These are phyloP conservation scores for Colletotrichum tabaci DNA, from an alignment of 2,329 filamentous ascomycete genomes.

Conservation along the genomic window DNA sequence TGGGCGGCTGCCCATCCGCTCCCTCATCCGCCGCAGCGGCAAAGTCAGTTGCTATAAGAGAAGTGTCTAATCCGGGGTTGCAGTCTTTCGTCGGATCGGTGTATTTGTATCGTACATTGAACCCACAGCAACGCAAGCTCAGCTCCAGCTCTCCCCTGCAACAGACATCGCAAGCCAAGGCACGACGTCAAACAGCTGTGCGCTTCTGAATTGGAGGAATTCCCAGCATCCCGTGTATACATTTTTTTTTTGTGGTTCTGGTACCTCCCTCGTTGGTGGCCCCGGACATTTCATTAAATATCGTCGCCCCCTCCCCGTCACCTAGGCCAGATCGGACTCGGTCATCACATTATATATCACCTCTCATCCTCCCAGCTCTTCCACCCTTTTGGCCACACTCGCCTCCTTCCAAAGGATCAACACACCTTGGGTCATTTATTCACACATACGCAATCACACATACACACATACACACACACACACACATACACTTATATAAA, in stretches of 20 bases:
- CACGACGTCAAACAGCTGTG: constrained; percentile 43
- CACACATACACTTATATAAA: constrained; percentile 18
- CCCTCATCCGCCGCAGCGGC: constrained; percentile 29
- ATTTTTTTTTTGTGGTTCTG: constrained; percentile 10
- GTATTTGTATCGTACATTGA: constrained; percentile 31
- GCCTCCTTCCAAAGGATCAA: constrained; percentile 35
- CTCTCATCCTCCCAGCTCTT: constrained; percentile 35
- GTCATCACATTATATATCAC: constrained; percentile 40
- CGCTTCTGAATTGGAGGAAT: constrained; percentile 38
- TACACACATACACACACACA: too few relatives aligned
- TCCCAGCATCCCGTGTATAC: constrained; percentile 12
- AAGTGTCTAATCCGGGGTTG: constrained; percentile 41
- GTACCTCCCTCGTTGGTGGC: constrained; percentile 30
- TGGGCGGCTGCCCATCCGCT: constrained; percentile 32
- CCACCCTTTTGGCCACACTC: constrained; percentile 3
- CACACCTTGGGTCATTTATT: constrained; percentile 20
- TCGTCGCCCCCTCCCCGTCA: constrained; percentile 29
- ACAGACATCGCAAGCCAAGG: constrained; percentile 36
- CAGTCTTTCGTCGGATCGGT: constrained; percentile 8
- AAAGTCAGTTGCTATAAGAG: constrained; percentile 39
- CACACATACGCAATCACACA: too few relatives aligned
- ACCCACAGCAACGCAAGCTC: constrained; percentile 20
- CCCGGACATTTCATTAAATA: constrained; percentile 31
- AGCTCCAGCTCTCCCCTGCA: constrained; percentile 40
- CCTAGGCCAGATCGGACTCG: constrained; percentile 29